Evolutionary conservation across 2,329 filamentous ascomycete genomes (phyloP).

Genomic region (Ascomycota sp.): DNA sequence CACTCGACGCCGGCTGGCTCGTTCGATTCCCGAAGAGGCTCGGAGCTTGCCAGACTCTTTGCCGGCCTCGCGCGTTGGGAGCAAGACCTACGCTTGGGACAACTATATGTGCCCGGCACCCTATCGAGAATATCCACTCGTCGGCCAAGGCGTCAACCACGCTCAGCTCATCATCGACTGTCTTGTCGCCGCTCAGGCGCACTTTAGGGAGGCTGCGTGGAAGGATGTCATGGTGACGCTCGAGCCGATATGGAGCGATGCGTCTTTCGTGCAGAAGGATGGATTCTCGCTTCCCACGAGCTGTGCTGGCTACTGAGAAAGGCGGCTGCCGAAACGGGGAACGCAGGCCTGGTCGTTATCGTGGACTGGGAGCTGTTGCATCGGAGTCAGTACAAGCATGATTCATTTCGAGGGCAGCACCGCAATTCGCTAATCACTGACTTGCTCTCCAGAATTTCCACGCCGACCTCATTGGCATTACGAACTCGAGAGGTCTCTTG

Average conservation of each 20-base stretch:
- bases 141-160: conserved; percentile 31
- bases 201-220: conserved; percentile 35
- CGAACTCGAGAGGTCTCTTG: conserved; percentile 35
- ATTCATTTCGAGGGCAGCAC: too few relatives aligned
- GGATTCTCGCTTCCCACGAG: conserved; percentile 38
- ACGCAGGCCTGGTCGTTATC: conserved; percentile 34
- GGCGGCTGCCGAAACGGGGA: conserved; percentile 30
- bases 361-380: conserved; percentile 47
- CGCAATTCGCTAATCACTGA: conserved; percentile 2
- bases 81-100: conserved; percentile 38
- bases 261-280: conserved; percentile 37
- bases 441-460: conserved; percentile 25
- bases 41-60: conserved; percentile 28
- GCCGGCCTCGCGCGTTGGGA: conserved; percentile 22
- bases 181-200: conserved; percentile 26
- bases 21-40: conserved; percentile 36
- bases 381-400: conserved; percentile 29
- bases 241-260: conserved; percentile 34
- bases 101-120: conserved; percentile 47
- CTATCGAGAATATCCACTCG: conserved; percentile 34
- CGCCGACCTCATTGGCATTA: conserved; percentile 38
- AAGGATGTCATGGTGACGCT: conserved; percentile 31
- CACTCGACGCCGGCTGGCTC: conserved; percentile 31
- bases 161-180: conserved; percentile 31
- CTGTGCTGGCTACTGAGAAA: conserved; percentile 39